A percentile compares a stretch with the other conserved stretches of the same genome.
These are phyloP conservation scores for Urostyla sp. DNA, from an alignment of 73 alveolate genomes.

Conservation along the genomic window DNA sequence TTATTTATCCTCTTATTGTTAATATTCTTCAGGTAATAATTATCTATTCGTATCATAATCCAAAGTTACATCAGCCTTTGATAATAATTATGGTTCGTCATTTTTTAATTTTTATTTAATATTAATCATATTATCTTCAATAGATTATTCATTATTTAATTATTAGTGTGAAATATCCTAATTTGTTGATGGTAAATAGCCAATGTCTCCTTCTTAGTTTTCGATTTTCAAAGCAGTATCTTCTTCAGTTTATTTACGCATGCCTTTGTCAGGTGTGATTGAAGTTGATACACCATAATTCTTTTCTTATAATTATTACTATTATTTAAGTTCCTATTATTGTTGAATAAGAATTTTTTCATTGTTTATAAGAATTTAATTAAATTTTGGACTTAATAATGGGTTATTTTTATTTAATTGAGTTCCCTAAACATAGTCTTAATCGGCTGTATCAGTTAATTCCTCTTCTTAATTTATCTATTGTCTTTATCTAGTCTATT, in stretches of 20 bases:
- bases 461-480: slow-evolving; percentile 1
- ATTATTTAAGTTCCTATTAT: background rate
- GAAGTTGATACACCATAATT: slow-evolving; percentile 33
- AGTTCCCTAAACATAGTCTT: slow-evolving; percentile 11
- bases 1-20: background rate
- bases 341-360: background rate
- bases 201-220: background rate
- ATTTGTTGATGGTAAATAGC: too few relatives aligned
- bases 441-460: background rate
- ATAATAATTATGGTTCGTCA: background rate
- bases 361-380: background rate
- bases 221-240: background rate
- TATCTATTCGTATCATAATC: background rate
- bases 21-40: background rate
- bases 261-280: slow-evolving; percentile 8
- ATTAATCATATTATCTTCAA: background rate
- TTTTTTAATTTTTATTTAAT: background rate
- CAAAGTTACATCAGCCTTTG: background rate
- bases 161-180: background rate
- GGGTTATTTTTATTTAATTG: slow-evolving; percentile 18
- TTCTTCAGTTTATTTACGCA: background rate
- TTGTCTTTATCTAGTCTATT: background rate
- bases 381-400: slow-evolving; percentile 26
- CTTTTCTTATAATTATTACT: background rate
- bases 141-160: background rate